A percentile compares a stretch with the other conserved stretches of the same genome.
These are phyloP conservation scores for Talaromyces marneffei DNA, from an alignment of 2,329 filamentous ascomycete species.

Conservation along the genomic window DNA sequence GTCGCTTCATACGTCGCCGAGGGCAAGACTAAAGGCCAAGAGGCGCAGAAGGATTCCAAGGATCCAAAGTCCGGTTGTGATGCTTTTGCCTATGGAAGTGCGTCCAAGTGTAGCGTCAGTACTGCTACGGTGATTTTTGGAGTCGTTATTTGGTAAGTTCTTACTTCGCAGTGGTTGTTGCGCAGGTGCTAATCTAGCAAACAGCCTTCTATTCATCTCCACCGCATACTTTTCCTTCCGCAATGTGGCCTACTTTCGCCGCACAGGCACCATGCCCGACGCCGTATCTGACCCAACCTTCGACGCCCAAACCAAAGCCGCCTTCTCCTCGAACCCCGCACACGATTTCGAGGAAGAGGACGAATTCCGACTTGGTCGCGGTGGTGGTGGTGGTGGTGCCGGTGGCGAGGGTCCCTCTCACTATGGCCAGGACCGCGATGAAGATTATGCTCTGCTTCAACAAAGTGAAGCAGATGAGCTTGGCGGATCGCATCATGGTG, in stretches of 20 bases:
- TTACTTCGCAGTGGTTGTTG: not conserved
- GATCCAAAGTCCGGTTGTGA: constrained; percentile 46
- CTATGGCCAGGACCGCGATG: constrained; percentile 39
- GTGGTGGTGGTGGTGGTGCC: constrained; percentile 9
- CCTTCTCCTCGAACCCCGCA: constrained; percentile 43
- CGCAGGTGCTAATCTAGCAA: not conserved
- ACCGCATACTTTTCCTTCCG: constrained; percentile 51
- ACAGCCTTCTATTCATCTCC: constrained; percentile 49
- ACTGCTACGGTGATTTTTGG: constrained; percentile 52
- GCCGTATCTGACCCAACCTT: constrained; percentile 42
- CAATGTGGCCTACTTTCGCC: constrained; percentile 52
- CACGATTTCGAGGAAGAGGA: constrained; percentile 43
- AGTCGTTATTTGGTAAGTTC: constrained; percentile 51
- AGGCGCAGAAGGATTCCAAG: constrained; percentile 29
- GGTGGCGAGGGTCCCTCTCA: constrained; percentile 35
- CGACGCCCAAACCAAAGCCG: constrained; percentile 45
- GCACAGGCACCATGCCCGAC: constrained; percentile 50
- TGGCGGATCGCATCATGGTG: constrained; percentile 29
- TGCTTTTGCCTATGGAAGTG: constrained; percentile 51
- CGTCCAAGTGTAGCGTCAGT: constrained; percentile 52
- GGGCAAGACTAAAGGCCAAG: constrained; percentile 49
- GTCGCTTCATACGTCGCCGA: constrained; percentile 52
- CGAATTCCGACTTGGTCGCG: constrained; percentile 39
- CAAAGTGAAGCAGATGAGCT: constrained; percentile 42
- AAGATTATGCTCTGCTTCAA: constrained; percentile 50